Conservation (phyloP, 1,284 basidiomycete species). For the Sparassis latifolia region DNA sequence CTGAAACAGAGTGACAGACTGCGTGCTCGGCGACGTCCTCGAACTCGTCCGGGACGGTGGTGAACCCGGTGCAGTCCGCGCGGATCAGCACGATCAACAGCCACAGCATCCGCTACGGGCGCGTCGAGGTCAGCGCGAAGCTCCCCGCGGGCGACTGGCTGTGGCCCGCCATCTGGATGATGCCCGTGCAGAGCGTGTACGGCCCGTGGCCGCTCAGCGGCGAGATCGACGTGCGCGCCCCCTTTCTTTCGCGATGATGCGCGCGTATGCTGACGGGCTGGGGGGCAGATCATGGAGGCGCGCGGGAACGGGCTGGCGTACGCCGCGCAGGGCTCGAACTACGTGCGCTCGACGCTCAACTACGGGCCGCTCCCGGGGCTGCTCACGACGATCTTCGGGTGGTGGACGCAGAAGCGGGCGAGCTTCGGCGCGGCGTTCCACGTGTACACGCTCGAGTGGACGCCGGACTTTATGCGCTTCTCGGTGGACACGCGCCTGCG, state of each 20-base stretch:
- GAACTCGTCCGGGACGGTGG: constrained; percentile 36
- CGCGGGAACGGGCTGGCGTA: constrained; percentile 62
- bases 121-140: constrained; percentile 58
- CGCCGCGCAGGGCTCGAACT: constrained; percentile 62
- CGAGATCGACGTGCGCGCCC: constrained; percentile 57
- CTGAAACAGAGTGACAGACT: constrained; percentile 11
- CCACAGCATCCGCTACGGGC: constrained; percentile 60
- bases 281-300: constrained; percentile 58
- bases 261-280: neutral
- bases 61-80: constrained; percentile 75
- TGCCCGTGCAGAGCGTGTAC: constrained; percentile 64
- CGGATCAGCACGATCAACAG: constrained; percentile 62
- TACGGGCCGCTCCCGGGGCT: constrained; percentile 63
- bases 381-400: constrained; percentile 57
- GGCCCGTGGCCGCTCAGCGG: constrained; percentile 72
- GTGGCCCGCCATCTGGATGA: constrained; percentile 85
- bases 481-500: constrained; percentile 41
- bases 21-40: constrained; percentile 38
- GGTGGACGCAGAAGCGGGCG: constrained; percentile 59
- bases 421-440: constrained; percentile 64
- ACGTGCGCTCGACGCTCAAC: constrained; percentile 67
- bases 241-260: neutral
- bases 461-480: constrained; percentile 58
- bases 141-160: constrained; percentile 54
- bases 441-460: constrained; percentile 78